Base-by-base conservation (phyloP, 805 yeast genomes). In the Wickerhamiella sergipiensis region DNA sequence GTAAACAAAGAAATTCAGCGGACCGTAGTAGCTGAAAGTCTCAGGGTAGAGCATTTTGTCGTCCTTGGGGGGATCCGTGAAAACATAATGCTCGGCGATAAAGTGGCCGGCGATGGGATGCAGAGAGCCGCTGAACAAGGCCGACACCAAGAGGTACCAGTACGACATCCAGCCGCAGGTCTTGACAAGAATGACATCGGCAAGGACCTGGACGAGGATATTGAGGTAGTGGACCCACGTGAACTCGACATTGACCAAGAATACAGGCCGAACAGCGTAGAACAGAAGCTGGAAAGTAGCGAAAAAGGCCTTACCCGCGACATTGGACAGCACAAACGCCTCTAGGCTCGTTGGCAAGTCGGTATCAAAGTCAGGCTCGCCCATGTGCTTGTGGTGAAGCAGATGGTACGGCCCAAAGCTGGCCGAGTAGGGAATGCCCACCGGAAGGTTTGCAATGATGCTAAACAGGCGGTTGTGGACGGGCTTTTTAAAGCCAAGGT, bases 51-150 rank as follows among this genome's bases (percentile, higher is more conserved):
- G 26, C 2, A 64, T 56, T 29, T 52, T 53, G 17, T 55, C 50
- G 46, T 46, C 51, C 43, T 46, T 45, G 13, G 38, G 23, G 26
- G 63, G 63, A 9, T 60, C 63, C 46, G 59, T 57, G 64, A 86
- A 72, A 13, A 86, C 79, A 62, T 85, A 86, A 64, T 88, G 97
- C 64, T 88, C 97, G n/a, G 95, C 90, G 56, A 88, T 85, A 67
- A 88, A 88, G 68, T 88, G 97, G 19, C 96, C 97, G 1, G 96
- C 95, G 53, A 87, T 81, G 24, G 97, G 97, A 62, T 88, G 97
- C 62, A 85, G 71, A 0, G 95, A 85, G 1, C 97, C 97, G 0
- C 95, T 95, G 49, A 88, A 69, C 63, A 88, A 85, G 0, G 94
- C 81, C 40, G 89, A 80, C 64, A 83, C 69, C 23, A 88, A 63